phyloP scores from a whole-genome alignment of 2,329 filamentous ascomycete genomes.

The Apiospora arundinis region DNA sequence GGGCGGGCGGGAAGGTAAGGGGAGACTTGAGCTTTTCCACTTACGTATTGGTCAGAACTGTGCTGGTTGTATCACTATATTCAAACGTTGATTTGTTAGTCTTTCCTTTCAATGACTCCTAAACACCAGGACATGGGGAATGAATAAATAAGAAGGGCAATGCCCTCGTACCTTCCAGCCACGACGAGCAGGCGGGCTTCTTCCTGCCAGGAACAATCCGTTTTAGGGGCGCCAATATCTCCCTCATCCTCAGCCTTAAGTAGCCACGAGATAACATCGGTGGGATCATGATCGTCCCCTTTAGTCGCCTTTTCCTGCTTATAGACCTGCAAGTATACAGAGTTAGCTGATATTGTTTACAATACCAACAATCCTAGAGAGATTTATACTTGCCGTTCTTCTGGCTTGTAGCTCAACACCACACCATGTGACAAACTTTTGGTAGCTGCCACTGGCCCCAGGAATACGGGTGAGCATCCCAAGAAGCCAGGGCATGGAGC shows the following conservation, averaged over 20 bases:
- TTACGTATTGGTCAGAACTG: neutral
- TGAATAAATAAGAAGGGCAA: too few relatives aligned
- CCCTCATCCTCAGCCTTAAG: constrained; percentile 31
- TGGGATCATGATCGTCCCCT: constrained; percentile 22
- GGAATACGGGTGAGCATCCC: constrained; percentile 28
- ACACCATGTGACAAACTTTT: constrained; percentile 44
- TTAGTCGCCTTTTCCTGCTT: neutral
- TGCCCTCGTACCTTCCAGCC: constrained; percentile 40
- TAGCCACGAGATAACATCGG: constrained; percentile 41
- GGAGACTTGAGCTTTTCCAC: neutral
- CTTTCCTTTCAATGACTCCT: constrained; percentile 29
- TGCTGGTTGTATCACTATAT: neutral
- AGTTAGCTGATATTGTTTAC: too few relatives aligned
- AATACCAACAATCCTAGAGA: neutral
- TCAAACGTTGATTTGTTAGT: neutral
- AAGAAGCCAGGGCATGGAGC: constrained; percentile 39
- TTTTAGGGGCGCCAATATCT: constrained; percentile 34
- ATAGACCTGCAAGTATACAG: neutral
- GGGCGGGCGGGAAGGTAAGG: neutral
- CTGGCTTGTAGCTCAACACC: constrained; percentile 37
- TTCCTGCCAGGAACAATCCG: neutral
- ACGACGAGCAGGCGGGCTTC: neutral
- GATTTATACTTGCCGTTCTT: neutral
- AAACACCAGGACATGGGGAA: too few relatives aligned
- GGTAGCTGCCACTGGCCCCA: neutral